These are phyloP conservation scores for Globisporangium cylindrosporum DNA, from an alignment of 352 stramenopile genomes.

Conservation along the genomic window DNA sequence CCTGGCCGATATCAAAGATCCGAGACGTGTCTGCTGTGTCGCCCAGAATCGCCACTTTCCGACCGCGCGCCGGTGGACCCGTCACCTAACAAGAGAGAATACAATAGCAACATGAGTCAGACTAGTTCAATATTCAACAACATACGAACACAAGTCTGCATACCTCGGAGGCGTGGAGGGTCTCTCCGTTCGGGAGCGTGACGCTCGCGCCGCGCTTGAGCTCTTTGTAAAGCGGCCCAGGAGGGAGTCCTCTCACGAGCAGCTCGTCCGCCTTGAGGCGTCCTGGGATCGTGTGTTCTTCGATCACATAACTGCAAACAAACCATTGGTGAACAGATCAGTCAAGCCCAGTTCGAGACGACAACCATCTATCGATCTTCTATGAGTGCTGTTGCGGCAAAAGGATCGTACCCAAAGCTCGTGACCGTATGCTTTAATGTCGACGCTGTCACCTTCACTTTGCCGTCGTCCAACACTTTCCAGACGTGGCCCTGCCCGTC, in stretches of 20 bases:
- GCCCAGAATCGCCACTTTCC: slow-evolving; percentile 77
- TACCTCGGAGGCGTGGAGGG: slow-evolving; percentile 82
- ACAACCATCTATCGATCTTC: background rate
- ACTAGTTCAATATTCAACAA: too few species aligned
- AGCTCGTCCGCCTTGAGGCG: slow-evolving; percentile 87
- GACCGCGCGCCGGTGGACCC: slow-evolving; percentile 47
- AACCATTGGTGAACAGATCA: background rate
- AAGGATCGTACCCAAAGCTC: slow-evolving; percentile 60
- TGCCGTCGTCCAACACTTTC: slow-evolving; percentile 70
- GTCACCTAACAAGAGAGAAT: slow-evolving; percentile 36
- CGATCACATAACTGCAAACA: slow-evolving; percentile 63
- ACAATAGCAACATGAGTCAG: background rate
- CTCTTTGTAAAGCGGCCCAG: slow-evolving; percentile 86
- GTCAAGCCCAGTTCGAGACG: background rate
- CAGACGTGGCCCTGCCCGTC: slow-evolving; percentile 62
- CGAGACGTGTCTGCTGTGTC: slow-evolving; percentile 71
- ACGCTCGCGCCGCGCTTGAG: slow-evolving; percentile 89
- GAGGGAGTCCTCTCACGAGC: slow-evolving; percentile 72
- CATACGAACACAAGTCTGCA: background rate
- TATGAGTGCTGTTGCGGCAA: background rate
- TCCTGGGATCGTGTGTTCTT: slow-evolving; percentile 69
- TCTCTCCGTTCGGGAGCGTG: slow-evolving; percentile 71
- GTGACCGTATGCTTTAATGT: slow-evolving; percentile 77
- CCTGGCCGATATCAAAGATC: slow-evolving; percentile 72
- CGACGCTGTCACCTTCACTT: slow-evolving; percentile 56